Percentiles rank a stretch among this genome's conserved stretches.
Conservation (phyloP, 2,329 filamentous ascomycete genomes). For the Cadophora sp. region DNA sequence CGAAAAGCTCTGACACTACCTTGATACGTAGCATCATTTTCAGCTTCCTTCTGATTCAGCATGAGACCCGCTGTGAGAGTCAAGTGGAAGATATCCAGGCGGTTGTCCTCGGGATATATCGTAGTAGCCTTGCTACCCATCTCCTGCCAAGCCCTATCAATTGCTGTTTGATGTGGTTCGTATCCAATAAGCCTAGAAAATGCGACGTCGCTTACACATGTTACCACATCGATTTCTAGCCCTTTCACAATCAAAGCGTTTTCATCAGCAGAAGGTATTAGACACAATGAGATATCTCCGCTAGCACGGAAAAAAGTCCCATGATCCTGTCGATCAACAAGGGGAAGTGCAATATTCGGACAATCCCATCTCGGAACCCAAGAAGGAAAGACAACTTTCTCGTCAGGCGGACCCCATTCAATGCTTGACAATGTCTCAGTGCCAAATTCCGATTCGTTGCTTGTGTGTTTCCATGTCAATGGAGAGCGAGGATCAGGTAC, state of each 20-base stretch:
- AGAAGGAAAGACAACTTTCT: conserved; percentile 19
- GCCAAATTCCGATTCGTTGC: not conserved
- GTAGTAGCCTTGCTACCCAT: not conserved
- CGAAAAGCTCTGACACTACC: not conserved
- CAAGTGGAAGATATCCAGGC: not conserved
- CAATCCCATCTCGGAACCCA: conserved; percentile 29
- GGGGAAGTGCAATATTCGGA: not conserved
- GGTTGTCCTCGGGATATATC: not conserved
- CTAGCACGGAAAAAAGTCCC: not conserved
- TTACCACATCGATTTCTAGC: not conserved
- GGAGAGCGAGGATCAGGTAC: conserved; percentile 4
- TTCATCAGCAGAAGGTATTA: not conserved
- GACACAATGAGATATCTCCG: not conserved
- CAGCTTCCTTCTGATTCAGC: not conserved
- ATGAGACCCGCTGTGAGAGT: conserved; percentile 8
- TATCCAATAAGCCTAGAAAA: not conserved
- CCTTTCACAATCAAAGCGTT: not conserved
- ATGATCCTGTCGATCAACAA: not conserved
- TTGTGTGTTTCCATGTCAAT: not conserved
- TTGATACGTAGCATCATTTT: not conserved
- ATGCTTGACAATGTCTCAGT: not conserved
- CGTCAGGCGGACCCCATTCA: conserved; percentile 11
- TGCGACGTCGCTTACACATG: not conserved
- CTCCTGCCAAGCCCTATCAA: not conserved
- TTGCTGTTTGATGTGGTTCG: not conserved